phyloP scores from a whole-genome alignment of 306 rosid species.

The Glycyrrhiza uralensis region DNA sequence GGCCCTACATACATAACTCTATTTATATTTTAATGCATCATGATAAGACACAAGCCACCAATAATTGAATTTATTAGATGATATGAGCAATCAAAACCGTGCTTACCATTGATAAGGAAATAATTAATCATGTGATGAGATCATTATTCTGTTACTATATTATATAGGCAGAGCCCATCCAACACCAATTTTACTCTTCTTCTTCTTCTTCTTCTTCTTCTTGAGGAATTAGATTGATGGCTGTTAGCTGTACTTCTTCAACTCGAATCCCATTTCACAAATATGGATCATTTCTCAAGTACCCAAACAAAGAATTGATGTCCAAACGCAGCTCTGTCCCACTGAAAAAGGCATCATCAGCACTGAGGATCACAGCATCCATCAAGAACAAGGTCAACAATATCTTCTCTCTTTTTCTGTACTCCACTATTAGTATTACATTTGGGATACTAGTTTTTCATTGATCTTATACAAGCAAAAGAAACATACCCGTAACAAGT shows the following conservation, averaged over 20 bases:
- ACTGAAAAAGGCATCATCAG: slow-evolving; percentile 24
- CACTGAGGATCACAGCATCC: slow-evolving; percentile 59
- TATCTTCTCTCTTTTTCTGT: not conserved
- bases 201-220: slow-evolving; percentile 13
- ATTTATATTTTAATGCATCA: slow-evolving; percentile 22
- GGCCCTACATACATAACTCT: slow-evolving; percentile 31
- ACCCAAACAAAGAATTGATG: slow-evolving; percentile 34
- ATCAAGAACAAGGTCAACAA: slow-evolving; percentile 59
- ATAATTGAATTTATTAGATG: slow-evolving; percentile 40
- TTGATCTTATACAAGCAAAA: not conserved
- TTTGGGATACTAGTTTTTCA: not conserved
- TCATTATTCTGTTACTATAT: slow-evolving; percentile 22
- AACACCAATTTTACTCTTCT: not conserved
- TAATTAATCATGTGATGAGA: not conserved
- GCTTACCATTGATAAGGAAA: not conserved
- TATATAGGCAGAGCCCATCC: slow-evolving; percentile 20
- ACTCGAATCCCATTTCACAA: slow-evolving; percentile 36
- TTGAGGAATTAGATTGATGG: slow-evolving; percentile 43
- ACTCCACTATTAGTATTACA: not conserved
- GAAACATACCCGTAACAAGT: not conserved
- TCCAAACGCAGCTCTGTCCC: slow-evolving; percentile 31
- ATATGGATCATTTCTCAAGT: slow-evolving; percentile 36
- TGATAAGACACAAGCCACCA: slow-evolving; percentile 44
- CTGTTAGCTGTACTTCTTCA: slow-evolving; percentile 37
- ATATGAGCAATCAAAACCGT: not conserved